Evolutionary conservation across 768 basidiomycete species (phyloP), one percentile per base, ranked within the genome.

Genomic region (Hemileccinum impolitum): DNA sequence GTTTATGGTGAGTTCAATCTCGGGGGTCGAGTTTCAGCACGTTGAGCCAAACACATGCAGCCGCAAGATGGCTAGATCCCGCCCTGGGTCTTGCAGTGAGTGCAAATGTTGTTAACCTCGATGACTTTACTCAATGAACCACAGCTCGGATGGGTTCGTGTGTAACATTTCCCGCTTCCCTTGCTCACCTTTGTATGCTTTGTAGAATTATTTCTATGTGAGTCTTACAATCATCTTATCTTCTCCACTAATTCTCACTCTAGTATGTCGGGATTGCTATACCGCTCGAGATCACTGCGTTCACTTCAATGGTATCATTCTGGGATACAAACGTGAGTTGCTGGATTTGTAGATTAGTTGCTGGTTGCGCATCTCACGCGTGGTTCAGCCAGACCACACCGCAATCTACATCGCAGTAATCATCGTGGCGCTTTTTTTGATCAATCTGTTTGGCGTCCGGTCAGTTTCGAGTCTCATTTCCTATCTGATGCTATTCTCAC

Each of bases 201-300:
- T 39, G 8, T 40, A 68, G 67, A 68, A 70, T 37, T 72, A 69
- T 49, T 72, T 66, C 52, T 65, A 64, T 38, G 69, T 66, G 26
- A 28, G 61, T 57, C 15, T 30, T n/a, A 14, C 12, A n/a, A 1
- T n/a, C 3, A 1, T 12, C 43, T 31, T 15, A 15, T 48, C 19
- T 11, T 45, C 6, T 10, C 4, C 21, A 7, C 47, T 48, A 8
- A 54, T 3, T 13, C 11, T 6, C 41, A 21, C 3, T 18, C 17
- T 4, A 62, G 60, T 55, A 40, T 47, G n/a, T 43, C 34, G 57
- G 48, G n/a, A 75, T 74, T 52, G 71, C 75, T 5, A 58, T 78
- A 14, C 75, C 76, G 3, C 72, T 76, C 18, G 79, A 80, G 56
- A 70, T 81, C 35, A 74, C 74, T 18, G 80, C 80, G 2, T 72